Conservation (phyloP, 1,139 yeast genomes). For the Yamadazyma blattariae region DNA sequence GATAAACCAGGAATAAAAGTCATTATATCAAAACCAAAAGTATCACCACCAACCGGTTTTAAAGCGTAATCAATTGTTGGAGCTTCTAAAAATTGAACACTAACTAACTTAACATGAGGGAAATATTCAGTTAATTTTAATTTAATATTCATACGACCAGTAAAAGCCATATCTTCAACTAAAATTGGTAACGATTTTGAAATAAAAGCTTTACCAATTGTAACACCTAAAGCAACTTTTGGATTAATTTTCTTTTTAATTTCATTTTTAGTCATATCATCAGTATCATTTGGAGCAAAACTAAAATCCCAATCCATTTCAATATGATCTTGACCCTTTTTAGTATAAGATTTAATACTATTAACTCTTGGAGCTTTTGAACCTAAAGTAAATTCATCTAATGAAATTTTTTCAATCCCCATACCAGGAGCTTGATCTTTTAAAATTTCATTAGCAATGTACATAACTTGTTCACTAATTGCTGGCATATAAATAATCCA, state of each 20-base stretch:
- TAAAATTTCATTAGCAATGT: constrained; percentile 61
- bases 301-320: constrained; percentile 85
- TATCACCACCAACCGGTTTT: constrained; percentile 88
- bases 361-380: constrained; percentile 75
- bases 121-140: constrained; percentile 59
- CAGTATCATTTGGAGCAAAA: constrained; percentile 77
- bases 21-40: constrained; percentile 80
- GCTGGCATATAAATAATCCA: constrained; percentile 91
- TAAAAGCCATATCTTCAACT: constrained; percentile 74
- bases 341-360: constrained; percentile 68
- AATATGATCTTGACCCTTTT: constrained; percentile 59
- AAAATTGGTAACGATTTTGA: constrained; percentile 72
- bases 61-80: constrained; percentile 74
- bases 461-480: constrained; percentile 69
- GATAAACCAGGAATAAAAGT: constrained; percentile 78
- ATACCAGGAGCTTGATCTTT: constrained; percentile 77
- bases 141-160: constrained; percentile 69
- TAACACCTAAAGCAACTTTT: constrained; percentile 74
- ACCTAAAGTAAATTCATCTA: constrained; percentile 78
- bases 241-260: constrained; percentile 70
- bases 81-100: constrained; percentile 71
- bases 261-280: constrained; percentile 77
- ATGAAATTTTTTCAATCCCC: constrained; percentile 69
- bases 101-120: constrained; percentile 72
- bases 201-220: constrained; percentile 74